Evolutionary conservation across 257 asterid species (phyloP), one percentile per base, ranked within the genome.

Genomic region (Coffea eugenioides): DNA sequence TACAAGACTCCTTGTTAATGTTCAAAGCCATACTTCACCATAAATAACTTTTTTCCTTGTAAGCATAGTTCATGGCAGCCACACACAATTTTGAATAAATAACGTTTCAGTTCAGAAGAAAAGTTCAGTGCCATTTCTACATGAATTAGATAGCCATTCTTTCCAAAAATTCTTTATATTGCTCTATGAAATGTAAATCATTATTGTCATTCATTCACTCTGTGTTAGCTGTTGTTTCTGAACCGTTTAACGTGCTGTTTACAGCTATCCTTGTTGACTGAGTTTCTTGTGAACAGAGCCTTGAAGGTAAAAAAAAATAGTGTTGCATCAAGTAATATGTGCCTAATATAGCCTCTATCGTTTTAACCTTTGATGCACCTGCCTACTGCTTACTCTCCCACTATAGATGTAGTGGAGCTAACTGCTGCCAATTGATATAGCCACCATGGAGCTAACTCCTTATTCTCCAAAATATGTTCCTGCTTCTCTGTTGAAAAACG

Each of bases 1-100:
- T 79, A 92, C 97, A 54, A 90, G 97, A 78, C 94, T 92, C 71
- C 84, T 91, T 83, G 94, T 95, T 80, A 96, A 81, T 83, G 90
- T 85, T 78, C 97, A 86, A 75, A 90, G 73, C 77, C 95, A 89
- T 80, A 85, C 82, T 83, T 91, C 96, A 74, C 87, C 90, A 49
- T 91, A 89, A 88, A 71, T 81, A 9, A 8, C 57, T 61, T 72
- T 80, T 80, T 71, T n/a, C 46, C 11, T 41, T 81, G 65, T 73
- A 20, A 83, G 57, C 80, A 70, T 78, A 83, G 88, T 68, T 88
- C 46, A 85, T 80, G 64, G 81, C 80, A 77, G 79, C 71, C 20
- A 54, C 59, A 80, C 80, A 70, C 77, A 77, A 59, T 81, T 81
- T 70, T 81, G 84, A 70, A 76, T 81, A 76, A 76, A 71, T 79